Conservation (phyloP, 805 yeast genomes). For the Starmerella floris region DNA sequence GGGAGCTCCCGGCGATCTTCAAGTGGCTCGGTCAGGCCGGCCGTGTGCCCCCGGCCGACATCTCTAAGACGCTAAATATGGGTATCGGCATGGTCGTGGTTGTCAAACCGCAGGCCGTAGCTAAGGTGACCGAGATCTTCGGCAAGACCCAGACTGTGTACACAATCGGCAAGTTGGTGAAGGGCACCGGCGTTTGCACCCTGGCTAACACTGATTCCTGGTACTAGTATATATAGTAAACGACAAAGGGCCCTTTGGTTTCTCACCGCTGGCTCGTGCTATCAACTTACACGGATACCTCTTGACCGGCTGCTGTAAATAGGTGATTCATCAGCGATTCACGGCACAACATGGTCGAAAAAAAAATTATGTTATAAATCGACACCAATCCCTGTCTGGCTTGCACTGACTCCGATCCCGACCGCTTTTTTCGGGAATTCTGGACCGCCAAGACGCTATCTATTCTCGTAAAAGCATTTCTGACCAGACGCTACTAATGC, state of each 20-base stretch:
- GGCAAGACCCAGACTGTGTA: conserved; percentile 65
- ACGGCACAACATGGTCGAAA: too few species aligned
- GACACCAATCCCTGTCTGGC: too few species aligned
- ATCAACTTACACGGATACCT: too few species aligned
- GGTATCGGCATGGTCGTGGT: conserved; percentile 95
- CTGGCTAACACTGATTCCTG: conserved; percentile 26
- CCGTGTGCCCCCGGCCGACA: conserved; percentile 71
- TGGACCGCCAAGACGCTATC: too few species aligned
- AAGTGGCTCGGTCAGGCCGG: conserved; percentile 90
- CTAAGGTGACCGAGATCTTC: conserved; percentile 40
- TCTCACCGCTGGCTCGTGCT: too few species aligned
- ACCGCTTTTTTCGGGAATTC: too few species aligned
- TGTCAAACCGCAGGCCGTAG: conserved; percentile 56
- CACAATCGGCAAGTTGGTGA: conserved; percentile 47
- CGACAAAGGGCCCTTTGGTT: neutral
- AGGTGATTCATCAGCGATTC: too few species aligned
- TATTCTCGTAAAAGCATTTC: too few species aligned
- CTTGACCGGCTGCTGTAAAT: too few species aligned
- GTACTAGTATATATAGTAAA: conserved; percentile 20
- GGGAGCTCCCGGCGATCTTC: conserved; percentile 84
- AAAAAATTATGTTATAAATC: too few species aligned
- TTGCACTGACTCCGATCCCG: too few species aligned
- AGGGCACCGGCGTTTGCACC: conserved; percentile 33
- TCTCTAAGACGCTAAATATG: conserved; percentile 81
- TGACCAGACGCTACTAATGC: too few species aligned